These are phyloP conservation scores for Venturia carpophila DNA, from an alignment of 2,329 filamentous ascomycete species.

Conservation along the genomic window DNA sequence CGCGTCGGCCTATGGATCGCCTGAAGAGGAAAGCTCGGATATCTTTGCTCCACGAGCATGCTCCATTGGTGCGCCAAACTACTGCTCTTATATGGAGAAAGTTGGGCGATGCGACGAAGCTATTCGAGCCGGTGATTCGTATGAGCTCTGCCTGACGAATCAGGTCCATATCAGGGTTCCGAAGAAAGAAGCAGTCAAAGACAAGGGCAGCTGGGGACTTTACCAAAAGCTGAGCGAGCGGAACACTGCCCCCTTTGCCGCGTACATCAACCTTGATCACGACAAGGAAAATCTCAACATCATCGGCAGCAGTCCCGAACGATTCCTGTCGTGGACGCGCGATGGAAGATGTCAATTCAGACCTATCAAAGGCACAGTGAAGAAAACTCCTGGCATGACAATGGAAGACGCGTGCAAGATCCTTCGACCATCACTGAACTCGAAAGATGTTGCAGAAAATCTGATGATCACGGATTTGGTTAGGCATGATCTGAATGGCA, in stretches of 20 bases:
- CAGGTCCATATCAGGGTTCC: slow-evolving; percentile 40
- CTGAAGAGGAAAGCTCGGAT: not conserved
- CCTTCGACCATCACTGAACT: slow-evolving; percentile 69
- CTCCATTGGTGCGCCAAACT: not conserved
- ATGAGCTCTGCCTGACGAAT: slow-evolving; percentile 76
- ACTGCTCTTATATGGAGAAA: not conserved
- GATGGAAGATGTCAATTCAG: slow-evolving; percentile 65
- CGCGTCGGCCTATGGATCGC: not conserved
- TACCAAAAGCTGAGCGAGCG: slow-evolving; percentile 61
- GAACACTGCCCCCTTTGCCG: slow-evolving; percentile 80
- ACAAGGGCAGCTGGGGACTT: slow-evolving; percentile 51
- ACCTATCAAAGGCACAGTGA: slow-evolving; percentile 95
- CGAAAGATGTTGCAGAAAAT: slow-evolving; percentile 92
- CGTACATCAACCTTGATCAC: slow-evolving; percentile 44
- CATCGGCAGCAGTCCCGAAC: slow-evolving; percentile 78
- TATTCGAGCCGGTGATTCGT: slow-evolving; percentile 71
- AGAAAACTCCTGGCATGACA: slow-evolving; percentile 61
- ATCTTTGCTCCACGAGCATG: not conserved
- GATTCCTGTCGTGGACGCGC: slow-evolving; percentile 66
- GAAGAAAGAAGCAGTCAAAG: slow-evolving; percentile 22
- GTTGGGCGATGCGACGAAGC: slow-evolving; percentile 27
- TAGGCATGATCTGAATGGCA: slow-evolving; percentile 83
- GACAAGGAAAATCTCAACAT: slow-evolving; percentile 51
- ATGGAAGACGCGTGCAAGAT: slow-evolving; percentile 64
- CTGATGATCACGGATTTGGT: slow-evolving; percentile 78